Base-by-base conservation (phyloP, 345 rosid genomes). In the Dipteronia sinensis region DNA sequence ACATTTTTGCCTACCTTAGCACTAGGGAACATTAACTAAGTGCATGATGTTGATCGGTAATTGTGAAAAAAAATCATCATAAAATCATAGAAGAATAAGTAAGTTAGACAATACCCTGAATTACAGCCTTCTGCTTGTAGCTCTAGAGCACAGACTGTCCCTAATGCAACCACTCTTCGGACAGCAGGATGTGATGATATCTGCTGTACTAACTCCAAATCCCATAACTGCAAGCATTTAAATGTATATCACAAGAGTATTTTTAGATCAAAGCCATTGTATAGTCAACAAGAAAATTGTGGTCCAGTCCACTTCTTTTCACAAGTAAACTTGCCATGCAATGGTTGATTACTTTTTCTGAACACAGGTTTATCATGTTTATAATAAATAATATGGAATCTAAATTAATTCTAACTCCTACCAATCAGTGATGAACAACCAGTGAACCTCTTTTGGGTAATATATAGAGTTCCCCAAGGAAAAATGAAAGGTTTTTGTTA, bases 71-170 rank as follows among this genome's bases (percentile, higher is more conserved):
- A 72, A 74, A 23, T 31, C 49, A 69, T 25, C 59, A 59, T 51
- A 38, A 75, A 77, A 7, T 69, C 16, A 22, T 22, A 74, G 0
- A 63, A 34, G 71, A 67, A 59, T 20, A 65, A 68, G 67, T 58
- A 25, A 70, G 69, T 19, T 6, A 75, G 62, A 76, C 23, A 51
- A 51, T 94, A 94, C 99, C 99, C 98, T 34, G 93, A 88, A 79
- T 89, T 81, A 51, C 70, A 71, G 77, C 86, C 91, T 72, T 87
- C 88, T 27, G 89, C 92, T 82, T 67, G 88, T 76, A 96, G 90
- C 87, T 96, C 97, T 49, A 96, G 76, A 19, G 89, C 93, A 75
- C 81, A 89, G 40, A 96, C 85, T 27, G 98, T 96, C 81, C 99
- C 98, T 69, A 96, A 59, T 22, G 85, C 87, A 72, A 94, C 88